phyloP scores from a whole-genome alignment of 2,329 filamentous ascomycete genomes.

The Cladophialophora yegresii region DNA sequence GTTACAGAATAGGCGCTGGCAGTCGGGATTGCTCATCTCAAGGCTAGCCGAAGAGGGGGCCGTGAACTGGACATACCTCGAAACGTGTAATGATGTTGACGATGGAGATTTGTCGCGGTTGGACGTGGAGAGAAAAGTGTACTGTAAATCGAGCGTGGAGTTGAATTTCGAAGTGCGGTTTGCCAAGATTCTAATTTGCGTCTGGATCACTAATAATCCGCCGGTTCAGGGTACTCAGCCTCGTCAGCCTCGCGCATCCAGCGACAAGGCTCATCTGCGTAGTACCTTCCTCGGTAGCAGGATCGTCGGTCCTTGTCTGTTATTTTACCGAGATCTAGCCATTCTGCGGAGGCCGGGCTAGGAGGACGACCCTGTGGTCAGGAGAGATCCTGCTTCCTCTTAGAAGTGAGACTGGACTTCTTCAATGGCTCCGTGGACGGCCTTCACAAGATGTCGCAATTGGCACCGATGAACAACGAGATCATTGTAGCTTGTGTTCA shows the following conservation, averaged over 20 bases:
- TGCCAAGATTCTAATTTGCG: slow-evolving; percentile 7
- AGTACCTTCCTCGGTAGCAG: background rate
- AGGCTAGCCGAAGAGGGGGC: slow-evolving; percentile 37
- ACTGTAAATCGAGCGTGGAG: background rate
- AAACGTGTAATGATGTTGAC: slow-evolving; percentile 15
- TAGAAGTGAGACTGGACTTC: background rate
- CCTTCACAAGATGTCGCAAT: background rate
- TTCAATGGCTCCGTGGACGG: background rate
- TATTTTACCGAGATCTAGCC: background rate
- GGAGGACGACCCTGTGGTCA: background rate
- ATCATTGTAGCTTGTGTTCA: background rate
- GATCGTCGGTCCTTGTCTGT: background rate
- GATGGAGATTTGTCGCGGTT: slow-evolving; percentile 27
- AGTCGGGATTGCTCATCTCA: slow-evolving; percentile 35
- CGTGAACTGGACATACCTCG: slow-evolving; percentile 35
- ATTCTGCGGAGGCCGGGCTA: background rate
- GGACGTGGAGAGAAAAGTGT: slow-evolving; percentile 3
- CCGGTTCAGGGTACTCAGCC: background rate
- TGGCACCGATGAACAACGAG: background rate
- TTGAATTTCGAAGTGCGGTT: slow-evolving; percentile 11
- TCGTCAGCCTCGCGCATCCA: background rate
- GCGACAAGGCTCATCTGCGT: background rate
- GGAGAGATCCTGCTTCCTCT: background rate
- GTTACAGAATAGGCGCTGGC: slow-evolving; percentile 25
- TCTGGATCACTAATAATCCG: background rate